These are phyloP conservation scores for Conticribra weissflogii DNA, from an alignment of 108 stramenopile genomes.

Conservation along the genomic window DNA sequence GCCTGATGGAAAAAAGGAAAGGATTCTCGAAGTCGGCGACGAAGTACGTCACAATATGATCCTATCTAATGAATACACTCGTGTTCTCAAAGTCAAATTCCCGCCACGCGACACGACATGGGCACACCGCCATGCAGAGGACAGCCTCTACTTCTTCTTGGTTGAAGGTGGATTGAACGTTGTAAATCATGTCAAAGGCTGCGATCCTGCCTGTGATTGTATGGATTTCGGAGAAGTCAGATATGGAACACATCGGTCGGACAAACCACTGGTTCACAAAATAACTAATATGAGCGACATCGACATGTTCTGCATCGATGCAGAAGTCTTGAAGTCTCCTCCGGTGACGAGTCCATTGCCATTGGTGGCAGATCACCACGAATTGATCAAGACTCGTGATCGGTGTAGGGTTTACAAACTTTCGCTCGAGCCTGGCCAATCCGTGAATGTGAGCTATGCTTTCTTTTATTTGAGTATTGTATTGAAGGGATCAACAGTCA, in stretches of 20 bases:
- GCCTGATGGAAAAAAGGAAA: slow-evolving; percentile 53
- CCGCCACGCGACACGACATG: slow-evolving; percentile 58
- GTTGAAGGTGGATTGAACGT: slow-evolving; percentile 61
- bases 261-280: slow-evolving; percentile 69
- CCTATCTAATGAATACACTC: slow-evolving; percentile 62
- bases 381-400: slow-evolving; percentile 56
- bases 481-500: slow-evolving; percentile 39
- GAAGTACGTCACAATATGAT: slow-evolving; percentile 58
- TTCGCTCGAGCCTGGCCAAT: slow-evolving; percentile 53
- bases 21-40: slow-evolving; percentile 64
- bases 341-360: slow-evolving; percentile 54
- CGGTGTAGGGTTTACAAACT: slow-evolving; percentile 71
- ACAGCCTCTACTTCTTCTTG: slow-evolving; percentile 69
- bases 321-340: slow-evolving; percentile 62
- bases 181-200: slow-evolving; percentile 69
- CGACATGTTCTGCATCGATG: slow-evolving; percentile 70
- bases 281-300: slow-evolving; percentile 56
- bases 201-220: slow-evolving; percentile 54
- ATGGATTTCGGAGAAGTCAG: slow-evolving; percentile 73
- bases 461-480: slow-evolving; percentile 72
- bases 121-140: slow-evolving; percentile 75
- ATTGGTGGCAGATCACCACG: slow-evolving; percentile 56
- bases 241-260: slow-evolving; percentile 50
- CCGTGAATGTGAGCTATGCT: slow-evolving; percentile 57
- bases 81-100: slow-evolving; percentile 59